Evolutionary conservation across 352 stramenopile genomes (phyloP), one percentile per base, ranked within the genome.

Genomic region (Blastocystis sp.): DNA sequence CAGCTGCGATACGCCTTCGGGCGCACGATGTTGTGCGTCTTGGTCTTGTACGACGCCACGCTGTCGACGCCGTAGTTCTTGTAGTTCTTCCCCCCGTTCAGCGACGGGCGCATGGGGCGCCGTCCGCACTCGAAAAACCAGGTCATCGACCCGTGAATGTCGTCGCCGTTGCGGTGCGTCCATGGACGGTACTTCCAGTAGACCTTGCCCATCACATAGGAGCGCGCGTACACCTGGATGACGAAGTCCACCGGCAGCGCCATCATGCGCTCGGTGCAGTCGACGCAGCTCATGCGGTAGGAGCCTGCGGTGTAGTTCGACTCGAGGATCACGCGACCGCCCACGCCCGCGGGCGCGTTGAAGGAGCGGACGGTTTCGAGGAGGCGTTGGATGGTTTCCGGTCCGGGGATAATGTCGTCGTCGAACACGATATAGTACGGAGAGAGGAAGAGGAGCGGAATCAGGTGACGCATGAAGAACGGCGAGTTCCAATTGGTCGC

Each of bases 221-320:
- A 69, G 17, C 43, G 34, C 14, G 74, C 74, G 66, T 84, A 84
- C 10, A 84, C 74, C 53, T 84, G 74, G 52, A 84, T 69, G 53
- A 84, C 74, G 40, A 70, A 84, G 66, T 84, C 74, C 7, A 84
- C 74, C 7, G 19, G 17, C 40, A 67, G 34, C 2, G n/a, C 17
- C 10, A 41, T 28, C 23, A 45, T 45, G 17, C 23, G 65, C 9
- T 9, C 10, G 4, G 17, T 48, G 14, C 53, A 66, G 38, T 66
- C 53, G 10, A 48, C 74, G 48, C 56, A 66, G 23, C 38, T 23
- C 19, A 84, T 56, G 0, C 48, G 11, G 45, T 67, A 84, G 5
- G 23, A 43, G 0, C 14, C 45, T 2, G 11, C n/a, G 10, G 5
- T 2, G 41, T 84, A 84, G 41, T 69, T 59, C 21, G 74, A 84